Conservation (phyloP, 1,284 basidiomycete species). For the Cutaneotrichosporon mucoides region DNA sequence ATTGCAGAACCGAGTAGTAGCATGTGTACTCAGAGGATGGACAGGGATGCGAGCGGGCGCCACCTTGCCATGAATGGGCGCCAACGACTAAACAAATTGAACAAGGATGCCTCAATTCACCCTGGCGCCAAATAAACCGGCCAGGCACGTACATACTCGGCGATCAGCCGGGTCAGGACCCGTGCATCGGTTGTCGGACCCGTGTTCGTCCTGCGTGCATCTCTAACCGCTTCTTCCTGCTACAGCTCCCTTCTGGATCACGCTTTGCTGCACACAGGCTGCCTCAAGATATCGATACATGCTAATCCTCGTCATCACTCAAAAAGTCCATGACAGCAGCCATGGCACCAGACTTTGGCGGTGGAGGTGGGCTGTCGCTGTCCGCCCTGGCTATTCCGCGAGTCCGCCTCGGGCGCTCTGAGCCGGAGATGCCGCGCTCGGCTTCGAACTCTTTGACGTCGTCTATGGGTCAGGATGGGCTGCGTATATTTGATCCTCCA, state of each 20-base stretch:
- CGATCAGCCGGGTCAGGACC: too few relatives aligned
- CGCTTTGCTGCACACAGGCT: background rate
- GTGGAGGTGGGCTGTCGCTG: background rate
- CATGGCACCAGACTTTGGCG: conserved; percentile 8
- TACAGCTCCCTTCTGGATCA: background rate
- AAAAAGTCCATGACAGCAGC: conserved; percentile 20
- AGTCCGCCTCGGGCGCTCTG: conserved; percentile 8
- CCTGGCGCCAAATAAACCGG: too few relatives aligned
- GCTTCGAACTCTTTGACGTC: conserved; percentile 50
- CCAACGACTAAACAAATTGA: too few relatives aligned
- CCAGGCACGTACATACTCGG: too few relatives aligned
- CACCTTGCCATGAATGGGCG: too few relatives aligned
- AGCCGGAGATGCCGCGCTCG: conserved; percentile 31
- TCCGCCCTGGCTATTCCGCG: background rate
- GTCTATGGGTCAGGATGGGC: conserved; percentile 26
- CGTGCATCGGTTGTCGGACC: too few relatives aligned
- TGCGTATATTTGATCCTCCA: too few relatives aligned
- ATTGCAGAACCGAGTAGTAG: background rate
- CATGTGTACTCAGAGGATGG: background rate
- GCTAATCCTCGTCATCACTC: conserved; percentile 14
- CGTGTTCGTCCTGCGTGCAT: too few relatives aligned
- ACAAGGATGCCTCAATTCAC: too few relatives aligned
- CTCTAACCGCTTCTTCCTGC: background rate
- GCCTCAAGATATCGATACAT: background rate
- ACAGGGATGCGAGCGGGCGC: background rate